Base-by-base conservation (phyloP, 1,284 basidiomycete species). In the Grifola frondosa region DNA sequence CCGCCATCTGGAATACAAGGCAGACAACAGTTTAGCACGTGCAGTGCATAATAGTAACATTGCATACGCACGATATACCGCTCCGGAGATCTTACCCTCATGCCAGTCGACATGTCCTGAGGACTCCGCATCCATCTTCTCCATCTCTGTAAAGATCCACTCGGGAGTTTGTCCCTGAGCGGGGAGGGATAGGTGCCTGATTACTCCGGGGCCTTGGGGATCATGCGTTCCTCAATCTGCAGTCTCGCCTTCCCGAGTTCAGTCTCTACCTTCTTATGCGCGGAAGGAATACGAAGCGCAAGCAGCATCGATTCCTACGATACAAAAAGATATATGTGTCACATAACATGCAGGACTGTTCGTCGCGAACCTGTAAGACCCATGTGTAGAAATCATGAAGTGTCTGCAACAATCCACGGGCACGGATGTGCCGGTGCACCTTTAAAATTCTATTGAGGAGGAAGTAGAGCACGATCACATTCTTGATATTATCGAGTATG, bases 21-120 rank as follows among this genome's bases (percentile, higher is more conserved):
- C n/a, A n/a, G n/a, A n/a, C n/a, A n/a, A n/a, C n/a, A n/a, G n/a
- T n/a, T n/a, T n/a, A n/a, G n/a, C 46, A 21, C 35, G 52, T 25
- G 10, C 26, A 10, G 23, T 23, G 11, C 19, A 31, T 10, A 46
- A 47, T 26, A 30, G 16, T 7, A 35, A 37, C 20, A 26, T 30
- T n/a, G 24, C n/a, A n/a, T 41, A 73, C 79, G 65, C 68, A 86
- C 90, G 91, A 61, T 95, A 95, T 4, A 96, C 88, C 9, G 91
- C 88, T 6, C 92, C 92, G 30, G 86, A 90, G 6, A 96, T 71
- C 60, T 89, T 85, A 8, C 94, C 93, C 7, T 77, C 65, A 43
- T 72, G 80, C 85, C 81, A 97, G 48, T 80, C 73, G 1, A 70
- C 62, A 37, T 72, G 58, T 28, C 62, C 56, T 25, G 66, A 67